Percentiles rank a stretch among this genome's conserved stretches.
Conservation (phyloP, 345 rosid species). For the Passiflora organensis region DNA sequence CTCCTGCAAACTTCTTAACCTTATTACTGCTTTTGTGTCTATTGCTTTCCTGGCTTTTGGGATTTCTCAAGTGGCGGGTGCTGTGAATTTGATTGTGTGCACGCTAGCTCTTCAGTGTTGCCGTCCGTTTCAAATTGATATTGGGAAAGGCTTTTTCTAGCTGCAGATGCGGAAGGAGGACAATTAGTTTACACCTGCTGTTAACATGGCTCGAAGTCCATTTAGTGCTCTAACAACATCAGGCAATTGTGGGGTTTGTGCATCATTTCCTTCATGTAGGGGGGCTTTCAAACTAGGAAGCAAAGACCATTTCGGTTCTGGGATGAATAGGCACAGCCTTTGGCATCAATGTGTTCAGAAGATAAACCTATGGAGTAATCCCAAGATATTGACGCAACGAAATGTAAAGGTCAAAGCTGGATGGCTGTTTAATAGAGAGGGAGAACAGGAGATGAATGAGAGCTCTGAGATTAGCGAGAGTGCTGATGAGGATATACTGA, state of each 20-base stretch:
- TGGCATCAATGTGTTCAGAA: constrained; percentile 31
- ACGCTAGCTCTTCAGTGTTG: not conserved
- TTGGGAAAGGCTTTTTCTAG: not conserved
- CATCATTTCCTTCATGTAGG: constrained; percentile 32
- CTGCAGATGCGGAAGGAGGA: constrained; percentile 16
- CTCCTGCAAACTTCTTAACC: too few species aligned
- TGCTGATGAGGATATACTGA: constrained; percentile 82
- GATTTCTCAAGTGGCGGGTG: too few species aligned
- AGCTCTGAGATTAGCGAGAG: constrained; percentile 73
- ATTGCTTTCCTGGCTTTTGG: too few species aligned
- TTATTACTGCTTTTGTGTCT: too few species aligned
- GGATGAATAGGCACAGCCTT: constrained; percentile 28
- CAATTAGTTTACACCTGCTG: not conserved
- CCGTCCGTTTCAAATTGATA: too few species aligned
- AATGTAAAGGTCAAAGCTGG: constrained; percentile 63
- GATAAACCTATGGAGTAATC: constrained; percentile 21
- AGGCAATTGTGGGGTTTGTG: constrained; percentile 40
- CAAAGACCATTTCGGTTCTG: constrained; percentile 20
- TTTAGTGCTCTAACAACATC: constrained; percentile 41
- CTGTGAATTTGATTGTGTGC: too few species aligned
- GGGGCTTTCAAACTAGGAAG: constrained; percentile 30
- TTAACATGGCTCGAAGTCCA: not conserved
- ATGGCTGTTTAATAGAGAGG: constrained; percentile 64
- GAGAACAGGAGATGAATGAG: constrained; percentile 53
- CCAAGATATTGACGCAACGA: constrained; percentile 35